Base-by-base conservation (phyloP, 148 eudicot species). In the Amaranthus cruentus region DNA sequence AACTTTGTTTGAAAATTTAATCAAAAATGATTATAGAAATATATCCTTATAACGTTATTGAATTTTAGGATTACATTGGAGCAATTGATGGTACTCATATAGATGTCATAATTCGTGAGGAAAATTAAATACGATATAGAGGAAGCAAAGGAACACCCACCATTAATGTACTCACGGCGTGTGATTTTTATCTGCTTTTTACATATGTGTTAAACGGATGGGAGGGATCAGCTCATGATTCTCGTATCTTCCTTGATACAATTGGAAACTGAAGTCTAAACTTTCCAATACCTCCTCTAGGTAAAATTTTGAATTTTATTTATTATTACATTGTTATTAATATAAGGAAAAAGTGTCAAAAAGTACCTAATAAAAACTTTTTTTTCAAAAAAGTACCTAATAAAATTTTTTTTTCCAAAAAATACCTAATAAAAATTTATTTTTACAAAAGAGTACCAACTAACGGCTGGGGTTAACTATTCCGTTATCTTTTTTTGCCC, bases 141-240 rank as follows among this genome's bases (percentile, higher is more conserved):
- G 59, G 59, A 56, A 56, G 59, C 15, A 56, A 10, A 56, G 21
- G 28, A 6, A 56, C 21, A n/a, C 59, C 59, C 7, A 56, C 59
- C 15, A n/a, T 56, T 10, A n/a, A 56, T 56, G 59, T 56, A 10
- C 5, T 12, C 4, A 21, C 21, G n/a, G 59, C 59, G 13, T 11
- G 59, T 56, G 59, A 56, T 18, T 56, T 56, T 56, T 15, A 56
- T 13, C 5, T 13, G n/a, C 59, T 56, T 56, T 56, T 56, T 56
- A 56, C 21, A 6, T 56, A 56, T 56, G 59, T 56, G n/a, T 18
- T 56, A 10, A 56, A 0, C 11, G 59, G 59, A 12, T 73, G 76
- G 69, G 69, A 73, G 18, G 68, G 68, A 61, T 73, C 11, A 11
- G 11, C 68, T 13, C 68, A 61, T 52, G 75, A 73, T 62, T 8